Conservation (phyloP, 345 rosid species). For the Eucalyptus polybractea region DNA sequence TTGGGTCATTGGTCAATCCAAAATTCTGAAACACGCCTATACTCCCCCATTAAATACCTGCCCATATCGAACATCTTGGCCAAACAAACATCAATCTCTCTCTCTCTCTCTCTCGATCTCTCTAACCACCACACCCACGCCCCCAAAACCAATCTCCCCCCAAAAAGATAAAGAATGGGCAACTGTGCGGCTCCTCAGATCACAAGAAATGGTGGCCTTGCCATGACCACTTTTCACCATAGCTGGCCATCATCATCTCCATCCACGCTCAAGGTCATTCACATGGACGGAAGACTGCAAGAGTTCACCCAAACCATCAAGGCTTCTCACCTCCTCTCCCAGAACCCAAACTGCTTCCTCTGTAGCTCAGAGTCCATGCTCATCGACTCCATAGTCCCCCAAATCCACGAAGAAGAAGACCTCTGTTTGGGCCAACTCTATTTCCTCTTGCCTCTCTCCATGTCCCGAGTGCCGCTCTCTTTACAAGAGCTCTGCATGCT, state of each 20-base stretch:
- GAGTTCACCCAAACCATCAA: background rate
- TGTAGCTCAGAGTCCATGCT: background rate
- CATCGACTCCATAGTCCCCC: background rate
- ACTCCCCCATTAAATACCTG: background rate
- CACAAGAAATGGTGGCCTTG: background rate
- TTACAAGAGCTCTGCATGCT: background rate
- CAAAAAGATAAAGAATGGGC: background rate
- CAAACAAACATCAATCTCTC: background rate
- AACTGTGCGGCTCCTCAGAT: background rate
- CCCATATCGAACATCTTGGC: background rate
- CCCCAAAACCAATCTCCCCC: too few species aligned
- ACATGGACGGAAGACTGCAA: conserved; percentile 19
- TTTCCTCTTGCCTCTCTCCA: conserved; percentile 52
- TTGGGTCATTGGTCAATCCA: background rate
- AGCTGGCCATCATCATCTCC: background rate
- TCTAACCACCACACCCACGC: background rate
- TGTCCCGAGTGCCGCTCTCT: background rate
- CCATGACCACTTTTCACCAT: background rate
- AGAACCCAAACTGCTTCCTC: background rate
- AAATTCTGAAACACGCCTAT: background rate
- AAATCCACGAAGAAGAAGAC: background rate
- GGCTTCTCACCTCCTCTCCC: background rate
- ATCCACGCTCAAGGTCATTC: conserved; percentile 14
- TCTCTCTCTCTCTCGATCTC: background rate
- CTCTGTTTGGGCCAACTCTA: conserved; percentile 18